Evolutionary conservation across 2,329 filamentous ascomycete species (phyloP).

Genomic region (Bipolaris zeicola): DNA sequence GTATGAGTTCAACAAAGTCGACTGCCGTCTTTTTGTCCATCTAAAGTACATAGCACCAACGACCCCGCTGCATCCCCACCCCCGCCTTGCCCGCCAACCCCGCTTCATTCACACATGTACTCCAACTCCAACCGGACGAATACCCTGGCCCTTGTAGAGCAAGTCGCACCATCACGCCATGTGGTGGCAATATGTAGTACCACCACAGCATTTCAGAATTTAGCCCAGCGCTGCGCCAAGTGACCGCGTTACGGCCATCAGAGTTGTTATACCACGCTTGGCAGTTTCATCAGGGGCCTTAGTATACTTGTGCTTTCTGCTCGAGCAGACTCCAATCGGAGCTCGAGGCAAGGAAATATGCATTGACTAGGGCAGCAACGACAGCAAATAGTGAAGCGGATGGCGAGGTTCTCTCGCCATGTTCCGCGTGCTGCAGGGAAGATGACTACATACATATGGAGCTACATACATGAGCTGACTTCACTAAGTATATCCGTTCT

Average conservation of each 20-base stretch:
- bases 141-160: not conserved
- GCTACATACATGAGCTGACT: too few relatives aligned
- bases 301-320: not conserved
- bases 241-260: not conserved
- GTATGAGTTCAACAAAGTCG: not conserved
- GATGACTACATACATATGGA: not conserved
- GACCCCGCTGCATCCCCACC: not conserved
- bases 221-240: not conserved
- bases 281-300: not conserved
- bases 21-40: not conserved
- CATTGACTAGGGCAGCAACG: not conserved
- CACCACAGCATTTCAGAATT: not conserved
- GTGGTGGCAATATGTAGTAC: not conserved
- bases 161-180: not conserved
- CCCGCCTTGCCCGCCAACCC: not conserved
- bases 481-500: too few relatives aligned
- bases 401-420: not conserved
- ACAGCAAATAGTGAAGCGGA: not conserved
- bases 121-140: not conserved
- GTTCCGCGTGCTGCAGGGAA: not conserved
- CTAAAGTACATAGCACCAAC: not conserved
- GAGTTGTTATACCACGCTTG: not conserved
- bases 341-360: not conserved
- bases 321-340: not conserved
- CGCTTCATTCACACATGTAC: not conserved